These are phyloP conservation scores for Hymenoscyphus albidus DNA, from an alignment of 2,329 filamentous ascomycete genomes.

Conservation along the genomic window DNA sequence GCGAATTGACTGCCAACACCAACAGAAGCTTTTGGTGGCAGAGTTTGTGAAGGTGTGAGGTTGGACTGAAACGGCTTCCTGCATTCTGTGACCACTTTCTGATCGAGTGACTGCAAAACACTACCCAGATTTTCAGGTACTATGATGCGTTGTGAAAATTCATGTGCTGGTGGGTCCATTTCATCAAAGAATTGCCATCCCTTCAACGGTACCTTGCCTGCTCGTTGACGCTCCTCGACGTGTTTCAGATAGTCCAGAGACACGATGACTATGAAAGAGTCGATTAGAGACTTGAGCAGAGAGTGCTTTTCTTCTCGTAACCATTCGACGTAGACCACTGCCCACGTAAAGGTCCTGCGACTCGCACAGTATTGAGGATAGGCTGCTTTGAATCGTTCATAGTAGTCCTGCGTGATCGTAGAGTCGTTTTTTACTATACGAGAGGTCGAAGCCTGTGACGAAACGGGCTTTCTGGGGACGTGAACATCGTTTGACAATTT, in stretches of 20 bases:
- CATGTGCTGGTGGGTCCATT: not conserved
- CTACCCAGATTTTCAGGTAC: not conserved
- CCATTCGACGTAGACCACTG: conserved; percentile 43
- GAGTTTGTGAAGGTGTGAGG: not conserved
- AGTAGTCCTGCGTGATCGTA: conserved; percentile 20
- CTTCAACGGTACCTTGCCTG: conserved; percentile 18
- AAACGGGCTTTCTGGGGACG: not conserved
- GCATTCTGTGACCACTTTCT: not conserved
- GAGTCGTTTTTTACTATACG: not conserved
- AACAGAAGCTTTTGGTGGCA: not conserved
- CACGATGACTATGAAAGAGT: conserved; percentile 50
- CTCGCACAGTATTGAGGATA: conserved; percentile 45
- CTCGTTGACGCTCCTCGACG: conserved; percentile 30
- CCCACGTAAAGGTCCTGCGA: conserved; percentile 42
- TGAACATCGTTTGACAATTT: not conserved
- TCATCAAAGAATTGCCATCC: not conserved
- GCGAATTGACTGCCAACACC: not conserved
- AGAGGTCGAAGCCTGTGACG: not conserved
- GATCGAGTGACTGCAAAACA: not conserved
- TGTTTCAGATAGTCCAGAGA: conserved; percentile 43
- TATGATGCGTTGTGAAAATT: not conserved
- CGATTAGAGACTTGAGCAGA: conserved; percentile 45
- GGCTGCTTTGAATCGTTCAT: conserved; percentile 38
- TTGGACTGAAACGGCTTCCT: not conserved
- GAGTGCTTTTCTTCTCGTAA: conserved; percentile 34